Base-by-base conservation (phyloP, 306 rosid genomes). In the Prunus mume region DNA sequence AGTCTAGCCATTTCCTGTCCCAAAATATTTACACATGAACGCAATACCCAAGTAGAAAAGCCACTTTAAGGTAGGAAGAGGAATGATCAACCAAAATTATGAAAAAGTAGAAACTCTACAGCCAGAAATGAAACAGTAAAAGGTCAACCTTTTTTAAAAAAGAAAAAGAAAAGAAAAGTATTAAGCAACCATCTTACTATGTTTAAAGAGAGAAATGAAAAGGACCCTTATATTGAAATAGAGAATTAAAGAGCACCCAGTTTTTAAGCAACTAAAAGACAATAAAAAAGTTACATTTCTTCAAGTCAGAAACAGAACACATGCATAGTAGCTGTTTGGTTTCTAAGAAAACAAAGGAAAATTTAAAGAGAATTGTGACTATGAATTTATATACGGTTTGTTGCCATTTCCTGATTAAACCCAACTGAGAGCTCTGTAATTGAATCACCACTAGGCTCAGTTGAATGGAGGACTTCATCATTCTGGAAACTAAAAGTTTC, bases 1-100 rank as follows among this genome's bases (percentile, higher is more conserved):
- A 12, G 51, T 6, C 47, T 61, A 8, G 74, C 47, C 78, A 73
- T 69, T 24, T 64, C 69, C 18, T 64, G 52, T 38, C 41, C 20
- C 8, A 34, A 27, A 61, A 27, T n/a, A 61, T 61, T 61, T 25
- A 61, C 66, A 25, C 10, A 61, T 25, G 20, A 28, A 61, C 27
- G 66, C 14, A 27, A 61, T 1, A 10, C 66, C 41, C 10, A 3
- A 27, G 28, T 62, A 7, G 28, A 18, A 14, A 25, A 28, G 10
- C 66, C 41, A 27, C 19, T 58, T 34, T n/a, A 34, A 34, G 41
- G 8, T 5, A 34, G 6, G 24, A 57, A 28, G 64, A 12, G 1
- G 25, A 19, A 54, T 5, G 28, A 34, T 34, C 41, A 34, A 34
- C 41, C 8, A 34, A 34, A 34, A 34, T 34, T 20, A n/a, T 22